Conservation (phyloP, 2,329 filamentous ascomycete species). For the Curvularia eragrostidis region DNA sequence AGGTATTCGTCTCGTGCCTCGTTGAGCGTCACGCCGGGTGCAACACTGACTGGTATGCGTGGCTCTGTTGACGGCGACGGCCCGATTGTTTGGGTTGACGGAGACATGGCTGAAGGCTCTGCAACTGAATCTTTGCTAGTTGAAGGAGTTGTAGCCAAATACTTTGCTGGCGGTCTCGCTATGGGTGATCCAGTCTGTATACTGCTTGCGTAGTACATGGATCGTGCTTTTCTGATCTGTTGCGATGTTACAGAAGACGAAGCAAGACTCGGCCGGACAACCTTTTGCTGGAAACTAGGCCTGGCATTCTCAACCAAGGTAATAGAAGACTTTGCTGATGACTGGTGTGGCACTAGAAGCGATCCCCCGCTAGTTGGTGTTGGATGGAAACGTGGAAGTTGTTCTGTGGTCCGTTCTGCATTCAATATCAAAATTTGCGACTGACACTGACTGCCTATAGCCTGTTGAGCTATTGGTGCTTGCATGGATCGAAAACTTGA, state of each 20-base stretch:
- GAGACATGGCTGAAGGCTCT: constrained; percentile 4
- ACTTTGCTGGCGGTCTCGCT: constrained; percentile 42
- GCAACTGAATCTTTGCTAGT: constrained; percentile 14
- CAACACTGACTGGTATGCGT: constrained; percentile 37
- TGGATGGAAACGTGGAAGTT: constrained; percentile 31
- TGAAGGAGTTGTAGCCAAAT: constrained; percentile 37
- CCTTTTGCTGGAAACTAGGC: constrained; percentile 36
- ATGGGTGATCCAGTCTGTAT: constrained; percentile 48
- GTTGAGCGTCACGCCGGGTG: constrained; percentile 35
- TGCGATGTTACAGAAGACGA: constrained; percentile 41
- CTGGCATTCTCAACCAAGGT: constrained; percentile 33
- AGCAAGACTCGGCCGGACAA: constrained; percentile 31
- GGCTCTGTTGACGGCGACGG: constrained; percentile 32
- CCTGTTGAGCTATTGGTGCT: constrained; percentile 20
- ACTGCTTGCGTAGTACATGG: constrained; percentile 50
- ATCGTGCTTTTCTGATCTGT: constrained; percentile 48
- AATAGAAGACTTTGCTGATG: constrained; percentile 32
- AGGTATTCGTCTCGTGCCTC: constrained; percentile 51
- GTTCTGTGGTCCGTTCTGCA: constrained; percentile 19
- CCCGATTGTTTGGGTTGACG: constrained; percentile 14
- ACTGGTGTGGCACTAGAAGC: constrained; percentile 17
- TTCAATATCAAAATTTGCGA: constrained; percentile 18
- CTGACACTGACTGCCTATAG: constrained; percentile 18
- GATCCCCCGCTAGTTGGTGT: constrained; percentile 18
- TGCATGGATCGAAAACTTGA: constrained; percentile 39